Percentiles rank a stretch among this genome's conserved stretches.
Evolutionary conservation across 177 flowering plant species (phyloP).

Genomic region (Vitis hybrid): DNA sequence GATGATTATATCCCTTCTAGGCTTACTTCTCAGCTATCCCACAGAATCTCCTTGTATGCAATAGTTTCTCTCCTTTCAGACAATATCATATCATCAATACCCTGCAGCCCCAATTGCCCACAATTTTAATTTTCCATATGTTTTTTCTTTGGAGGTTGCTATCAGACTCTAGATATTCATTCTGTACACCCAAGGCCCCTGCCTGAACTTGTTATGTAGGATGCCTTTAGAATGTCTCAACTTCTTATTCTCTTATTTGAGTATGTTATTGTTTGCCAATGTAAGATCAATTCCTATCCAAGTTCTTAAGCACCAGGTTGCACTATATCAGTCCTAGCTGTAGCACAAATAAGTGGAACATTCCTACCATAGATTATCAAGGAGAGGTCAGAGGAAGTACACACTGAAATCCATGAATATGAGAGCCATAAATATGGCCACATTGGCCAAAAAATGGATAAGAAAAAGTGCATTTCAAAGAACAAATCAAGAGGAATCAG

Average conservation of each 20-base stretch:
- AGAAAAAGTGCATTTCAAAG: not conserved
- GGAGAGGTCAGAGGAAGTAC: not conserved
- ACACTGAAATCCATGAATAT: not conserved
- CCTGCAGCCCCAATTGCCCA: no score
- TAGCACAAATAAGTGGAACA: not conserved
- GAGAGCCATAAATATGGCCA: not conserved
- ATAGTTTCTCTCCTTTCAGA: no score
- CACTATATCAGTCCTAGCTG: not conserved
- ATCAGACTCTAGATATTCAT: not conserved
- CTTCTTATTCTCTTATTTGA: not conserved
- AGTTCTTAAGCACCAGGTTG: not conserved
- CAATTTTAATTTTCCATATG: no score
- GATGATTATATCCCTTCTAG: not conserved
- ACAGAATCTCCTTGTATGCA: not conserved
- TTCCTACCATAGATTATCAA: not conserved
- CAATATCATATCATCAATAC: no score
- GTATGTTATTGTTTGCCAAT: not conserved
- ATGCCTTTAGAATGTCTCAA: not conserved
- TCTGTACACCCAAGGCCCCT: not conserved
- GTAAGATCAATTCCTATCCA: not conserved
- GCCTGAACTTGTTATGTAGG: not conserved
- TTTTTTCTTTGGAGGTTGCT: not conserved
- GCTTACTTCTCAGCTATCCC: not conserved
- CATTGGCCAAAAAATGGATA: not conserved
- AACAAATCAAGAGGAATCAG: conserved; percentile 11